Conservation (phyloP, 768 basidiomycete species). For the Vishniacozyma victoriae region DNA sequence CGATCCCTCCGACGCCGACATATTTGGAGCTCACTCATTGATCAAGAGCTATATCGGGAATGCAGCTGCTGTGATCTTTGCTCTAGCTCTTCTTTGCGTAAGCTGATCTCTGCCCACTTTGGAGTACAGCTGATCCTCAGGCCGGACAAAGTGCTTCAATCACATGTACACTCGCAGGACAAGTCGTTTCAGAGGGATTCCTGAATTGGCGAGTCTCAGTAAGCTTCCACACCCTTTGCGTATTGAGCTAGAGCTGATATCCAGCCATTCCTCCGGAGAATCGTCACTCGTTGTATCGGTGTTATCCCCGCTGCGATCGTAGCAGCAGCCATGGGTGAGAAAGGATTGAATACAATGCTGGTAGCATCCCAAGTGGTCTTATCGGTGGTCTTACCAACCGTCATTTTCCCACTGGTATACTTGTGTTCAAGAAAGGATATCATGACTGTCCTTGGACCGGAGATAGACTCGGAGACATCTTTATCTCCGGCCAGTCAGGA, state of each 20-base stretch:
- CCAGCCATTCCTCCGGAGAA: constrained; percentile 57
- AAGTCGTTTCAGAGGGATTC: constrained; percentile 85
- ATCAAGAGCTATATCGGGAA: constrained; percentile 64
- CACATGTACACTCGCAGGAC: constrained; percentile 82
- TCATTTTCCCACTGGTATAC: constrained; percentile 72
- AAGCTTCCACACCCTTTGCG: constrained; percentile 7
- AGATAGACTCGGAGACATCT: constrained; percentile 8
- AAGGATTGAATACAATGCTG: constrained; percentile 70
- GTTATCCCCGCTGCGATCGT: constrained; percentile 77
- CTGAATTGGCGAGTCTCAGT: constrained; percentile 73
- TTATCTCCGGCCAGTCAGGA: neutral
- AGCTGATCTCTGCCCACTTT: constrained; percentile 8
- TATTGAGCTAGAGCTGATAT: neutral
- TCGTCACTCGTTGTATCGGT: constrained; percentile 72
- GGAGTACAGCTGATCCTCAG: constrained; percentile 11
- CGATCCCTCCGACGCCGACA: constrained; percentile 56
- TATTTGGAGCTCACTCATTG: constrained; percentile 77
- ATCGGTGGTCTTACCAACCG: constrained; percentile 75
- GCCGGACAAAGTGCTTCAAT: constrained; percentile 85
- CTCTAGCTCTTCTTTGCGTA: constrained; percentile 68
- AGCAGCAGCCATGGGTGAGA: constrained; percentile 63
- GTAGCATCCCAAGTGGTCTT: constrained; percentile 79
- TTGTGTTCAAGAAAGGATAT: constrained; percentile 62
- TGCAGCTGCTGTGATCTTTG: constrained; percentile 78
- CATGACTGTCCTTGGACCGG: constrained; percentile 55